These are phyloP conservation scores for Tricholoma terreum DNA, from an alignment of 768 basidiomycete genomes.

Conservation along the genomic window DNA sequence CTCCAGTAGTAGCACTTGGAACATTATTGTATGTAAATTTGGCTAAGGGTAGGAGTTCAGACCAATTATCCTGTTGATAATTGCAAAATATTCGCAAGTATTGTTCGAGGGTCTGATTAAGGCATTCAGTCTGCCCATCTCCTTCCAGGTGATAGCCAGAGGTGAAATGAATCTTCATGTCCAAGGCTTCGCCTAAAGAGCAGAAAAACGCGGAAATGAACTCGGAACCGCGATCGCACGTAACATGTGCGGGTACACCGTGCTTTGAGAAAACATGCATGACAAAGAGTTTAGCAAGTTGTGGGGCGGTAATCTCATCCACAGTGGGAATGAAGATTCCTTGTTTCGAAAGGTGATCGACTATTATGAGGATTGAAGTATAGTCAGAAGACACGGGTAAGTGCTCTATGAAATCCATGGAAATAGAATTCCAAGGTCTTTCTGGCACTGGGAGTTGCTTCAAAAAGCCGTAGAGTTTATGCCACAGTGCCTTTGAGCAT, in stretches of 20 bases:
- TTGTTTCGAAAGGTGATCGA: neutral
- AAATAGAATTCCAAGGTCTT: neutral
- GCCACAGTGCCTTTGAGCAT: neutral
- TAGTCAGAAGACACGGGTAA: neutral
- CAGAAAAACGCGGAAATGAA: conserved; percentile 7
- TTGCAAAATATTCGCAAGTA: conserved; percentile 18
- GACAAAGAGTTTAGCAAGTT: no score
- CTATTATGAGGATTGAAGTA: neutral
- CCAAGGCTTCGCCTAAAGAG: conserved; percentile 7
- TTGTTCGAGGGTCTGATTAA: conserved; percentile 15
- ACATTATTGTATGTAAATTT: conserved; percentile 14
- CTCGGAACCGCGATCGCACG: conserved; percentile 12
- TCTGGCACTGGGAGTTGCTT: neutral
- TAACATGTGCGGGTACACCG: conserved; percentile 14
- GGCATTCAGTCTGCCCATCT: conserved; percentile 17
- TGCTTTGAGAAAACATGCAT: conserved; percentile 19
- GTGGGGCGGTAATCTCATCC: neutral
- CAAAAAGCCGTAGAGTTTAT: neutral
- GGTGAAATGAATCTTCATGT: conserved; percentile 14
- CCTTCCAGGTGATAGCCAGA: conserved; percentile 22
- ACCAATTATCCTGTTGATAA: conserved; percentile 23
- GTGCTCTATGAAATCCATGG: neutral
- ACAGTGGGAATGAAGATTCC: neutral
- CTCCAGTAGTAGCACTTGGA: conserved; percentile 19
- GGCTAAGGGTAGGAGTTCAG: neutral